Evolutionary conservation across 2,329 filamentous ascomycete species (phyloP).

Genomic region (Aspergillus fumigatiaffinis): DNA sequence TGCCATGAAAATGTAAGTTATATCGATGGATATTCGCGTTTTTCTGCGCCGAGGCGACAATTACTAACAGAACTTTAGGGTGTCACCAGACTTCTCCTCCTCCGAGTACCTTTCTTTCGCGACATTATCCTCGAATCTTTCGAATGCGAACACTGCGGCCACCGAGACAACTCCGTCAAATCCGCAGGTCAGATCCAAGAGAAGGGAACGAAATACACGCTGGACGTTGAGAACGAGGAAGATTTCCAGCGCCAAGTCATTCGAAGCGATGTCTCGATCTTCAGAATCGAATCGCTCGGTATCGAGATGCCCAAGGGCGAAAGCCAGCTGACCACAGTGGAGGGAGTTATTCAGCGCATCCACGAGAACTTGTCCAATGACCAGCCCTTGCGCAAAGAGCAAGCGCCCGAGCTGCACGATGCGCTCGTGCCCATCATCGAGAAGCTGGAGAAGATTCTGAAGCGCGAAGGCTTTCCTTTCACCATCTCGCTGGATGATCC

Average conservation of each 20-base stretch:
- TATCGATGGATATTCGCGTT: not conserved
- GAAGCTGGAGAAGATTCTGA: slow-evolving; percentile 71
- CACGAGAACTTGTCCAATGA: slow-evolving; percentile 75
- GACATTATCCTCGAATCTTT: slow-evolving; percentile 98
- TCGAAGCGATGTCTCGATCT: slow-evolving; percentile 81
- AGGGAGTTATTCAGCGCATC: slow-evolving; percentile 76
- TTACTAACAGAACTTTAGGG: slow-evolving; percentile 53
- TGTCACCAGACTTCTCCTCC: slow-evolving; percentile 78
- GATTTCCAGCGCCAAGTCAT: slow-evolving; percentile 86
- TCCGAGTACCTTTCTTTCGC: slow-evolving; percentile 93
- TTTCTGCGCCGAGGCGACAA: not conserved
- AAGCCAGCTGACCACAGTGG: slow-evolving; percentile 88
- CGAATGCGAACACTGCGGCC: slow-evolving; percentile 80
- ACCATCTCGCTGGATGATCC: slow-evolving; percentile 84
- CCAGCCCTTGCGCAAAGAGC: slow-evolving; percentile 75
- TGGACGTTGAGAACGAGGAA: slow-evolving; percentile 66
- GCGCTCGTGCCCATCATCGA: slow-evolving; percentile 75
- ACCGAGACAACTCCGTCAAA: slow-evolving; percentile 91
- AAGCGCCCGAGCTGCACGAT: slow-evolving; percentile 70
- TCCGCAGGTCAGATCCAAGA: slow-evolving; percentile 88
- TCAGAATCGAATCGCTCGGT: slow-evolving; percentile 87
- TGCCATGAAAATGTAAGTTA: slow-evolving; percentile 73
- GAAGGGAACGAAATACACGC: slow-evolving; percentile 77
- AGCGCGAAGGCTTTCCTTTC: slow-evolving; percentile 78
- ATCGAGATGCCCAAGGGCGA: slow-evolving; percentile 88